A percentile compares a stretch with the other conserved stretches of the same genome.
Conservation (phyloP, 2,329 filamentous ascomycete genomes). For the Apiospora pterosperma region DNA sequence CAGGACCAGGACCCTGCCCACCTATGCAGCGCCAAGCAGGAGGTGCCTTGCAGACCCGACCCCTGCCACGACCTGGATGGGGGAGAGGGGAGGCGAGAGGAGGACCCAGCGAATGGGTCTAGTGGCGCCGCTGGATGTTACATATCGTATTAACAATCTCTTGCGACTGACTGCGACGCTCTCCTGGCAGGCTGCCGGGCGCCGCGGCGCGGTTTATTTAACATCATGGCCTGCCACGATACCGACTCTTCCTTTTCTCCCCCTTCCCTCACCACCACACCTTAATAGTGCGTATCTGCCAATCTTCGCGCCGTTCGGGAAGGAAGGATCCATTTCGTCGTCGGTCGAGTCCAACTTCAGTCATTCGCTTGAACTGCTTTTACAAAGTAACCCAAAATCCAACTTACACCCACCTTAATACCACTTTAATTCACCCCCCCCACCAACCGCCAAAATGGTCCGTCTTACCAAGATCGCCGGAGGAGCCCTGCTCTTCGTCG, state of each 20-base stretch:
- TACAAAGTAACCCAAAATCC: not conserved
- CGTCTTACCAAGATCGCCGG: slow-evolving; percentile 26
- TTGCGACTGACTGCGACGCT: not conserved
- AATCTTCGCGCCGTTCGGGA: slow-evolving; percentile 7
- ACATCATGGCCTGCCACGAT: not conserved
- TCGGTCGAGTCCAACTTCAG: slow-evolving; percentile 23
- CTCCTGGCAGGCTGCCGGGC: not conserved
- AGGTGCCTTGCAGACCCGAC: not conserved
- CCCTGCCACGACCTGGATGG: not conserved
- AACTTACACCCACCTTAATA: not conserved
- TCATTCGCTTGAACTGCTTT: slow-evolving; percentile 25
- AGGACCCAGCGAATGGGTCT: not conserved
- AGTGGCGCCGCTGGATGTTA: not conserved
- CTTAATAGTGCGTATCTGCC: slow-evolving; percentile 9
- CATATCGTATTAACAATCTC: not conserved
- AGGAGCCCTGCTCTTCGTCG: slow-evolving; percentile 25
- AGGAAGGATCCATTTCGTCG: slow-evolving; percentile 3
- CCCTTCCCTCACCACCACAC: slow-evolving; percentile 11
- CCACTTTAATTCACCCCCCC: not conserved
- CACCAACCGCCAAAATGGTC: slow-evolving; percentile 24
- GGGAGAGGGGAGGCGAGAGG: not conserved
- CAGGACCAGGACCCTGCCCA: not conserved
- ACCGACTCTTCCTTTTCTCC: not conserved
- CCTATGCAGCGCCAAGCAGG: not conserved
- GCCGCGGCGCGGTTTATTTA: not conserved